phyloP scores from a whole-genome alignment of 2,329 filamentous ascomycete genomes.

The Blastomyces silverae region DNA sequence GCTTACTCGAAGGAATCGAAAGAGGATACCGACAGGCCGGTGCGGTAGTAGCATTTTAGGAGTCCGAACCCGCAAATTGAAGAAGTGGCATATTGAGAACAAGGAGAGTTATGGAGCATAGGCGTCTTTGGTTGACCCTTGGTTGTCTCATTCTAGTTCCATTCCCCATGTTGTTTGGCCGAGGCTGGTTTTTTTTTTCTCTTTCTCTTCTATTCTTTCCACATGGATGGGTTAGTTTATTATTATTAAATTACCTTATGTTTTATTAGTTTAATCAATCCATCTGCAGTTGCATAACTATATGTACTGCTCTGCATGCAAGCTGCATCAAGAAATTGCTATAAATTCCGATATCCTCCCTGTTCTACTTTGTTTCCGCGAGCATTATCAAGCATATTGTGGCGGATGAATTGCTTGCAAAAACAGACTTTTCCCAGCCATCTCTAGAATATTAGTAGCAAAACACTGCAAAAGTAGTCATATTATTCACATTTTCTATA shows the following conservation, averaged over 20 bases:
- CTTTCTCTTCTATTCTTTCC: background rate
- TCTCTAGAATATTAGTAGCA: no score
- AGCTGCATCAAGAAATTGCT: background rate
- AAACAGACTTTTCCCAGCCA: no score
- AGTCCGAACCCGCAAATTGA: no score
- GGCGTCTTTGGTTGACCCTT: background rate
- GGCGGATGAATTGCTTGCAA: no score
- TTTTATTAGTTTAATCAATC: background rate
- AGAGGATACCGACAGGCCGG: constrained; percentile 28
- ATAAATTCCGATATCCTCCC: background rate
- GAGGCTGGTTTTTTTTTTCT: background rate
- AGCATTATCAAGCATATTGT: no score
- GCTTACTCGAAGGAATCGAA: constrained; percentile 40
- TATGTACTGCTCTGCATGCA: background rate
- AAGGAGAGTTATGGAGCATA: background rate
- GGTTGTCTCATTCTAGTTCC: background rate
- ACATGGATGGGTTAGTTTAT: background rate
- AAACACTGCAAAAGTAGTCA: no score
- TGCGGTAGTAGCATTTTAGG: constrained; percentile 3
- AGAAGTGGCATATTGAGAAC: background rate
- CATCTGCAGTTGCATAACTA: background rate
- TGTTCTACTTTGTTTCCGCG: no score
- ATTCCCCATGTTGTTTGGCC: background rate
- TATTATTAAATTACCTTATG: background rate
- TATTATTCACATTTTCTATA: no score